Conservation (phyloP, 2,329 filamentous ascomycete genomes). For the Aaosphaeria pasadenensis region DNA sequence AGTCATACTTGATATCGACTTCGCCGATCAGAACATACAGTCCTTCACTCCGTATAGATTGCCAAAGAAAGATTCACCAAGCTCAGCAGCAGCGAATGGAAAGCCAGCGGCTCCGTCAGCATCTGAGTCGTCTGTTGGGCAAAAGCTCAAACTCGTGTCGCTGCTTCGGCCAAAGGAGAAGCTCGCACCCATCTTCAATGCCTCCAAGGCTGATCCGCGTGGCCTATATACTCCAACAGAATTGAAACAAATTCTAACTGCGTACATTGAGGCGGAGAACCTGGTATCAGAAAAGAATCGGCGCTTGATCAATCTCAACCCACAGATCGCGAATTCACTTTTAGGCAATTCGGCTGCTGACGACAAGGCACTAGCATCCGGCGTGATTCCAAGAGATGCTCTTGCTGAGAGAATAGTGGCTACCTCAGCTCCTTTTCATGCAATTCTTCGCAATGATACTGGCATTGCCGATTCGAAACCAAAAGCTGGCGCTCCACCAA, state of each 20-base stretch:
- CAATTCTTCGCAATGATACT: slow-evolving; percentile 52
- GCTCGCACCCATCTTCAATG: slow-evolving; percentile 54
- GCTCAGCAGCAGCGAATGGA: slow-evolving; percentile 31
- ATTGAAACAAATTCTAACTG: slow-evolving; percentile 54
- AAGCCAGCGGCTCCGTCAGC: slow-evolving; percentile 39
- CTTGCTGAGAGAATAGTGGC: slow-evolving; percentile 59
- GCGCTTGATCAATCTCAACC: slow-evolving; percentile 60
- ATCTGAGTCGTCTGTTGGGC: slow-evolving; percentile 43
- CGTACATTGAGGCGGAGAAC: slow-evolving; percentile 58
- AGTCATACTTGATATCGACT: slow-evolving; percentile 63
- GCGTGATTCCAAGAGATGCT: slow-evolving; percentile 58
- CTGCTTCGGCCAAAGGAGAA: slow-evolving; percentile 58
- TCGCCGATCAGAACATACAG: slow-evolving; percentile 52
- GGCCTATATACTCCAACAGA: slow-evolving; percentile 60
- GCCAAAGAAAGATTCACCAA: slow-evolving; percentile 52
- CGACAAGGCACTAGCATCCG: slow-evolving; percentile 55
- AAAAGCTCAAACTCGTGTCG: slow-evolving; percentile 50
- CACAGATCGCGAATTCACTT: slow-evolving; percentile 60
- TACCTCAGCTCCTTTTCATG: slow-evolving; percentile 55
- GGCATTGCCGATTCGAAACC: slow-evolving; percentile 49
- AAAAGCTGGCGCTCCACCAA: slow-evolving; percentile 59
- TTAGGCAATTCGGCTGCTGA: slow-evolving; percentile 55
- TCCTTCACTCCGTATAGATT: slow-evolving; percentile 62
- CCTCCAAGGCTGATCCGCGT: slow-evolving; percentile 48
- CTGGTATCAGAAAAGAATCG: slow-evolving; percentile 58